Evolutionary conservation across 139 green algal species (phyloP), one percentile per base, ranked within the genome.

Genomic region (Coelastrella sp.): DNA sequence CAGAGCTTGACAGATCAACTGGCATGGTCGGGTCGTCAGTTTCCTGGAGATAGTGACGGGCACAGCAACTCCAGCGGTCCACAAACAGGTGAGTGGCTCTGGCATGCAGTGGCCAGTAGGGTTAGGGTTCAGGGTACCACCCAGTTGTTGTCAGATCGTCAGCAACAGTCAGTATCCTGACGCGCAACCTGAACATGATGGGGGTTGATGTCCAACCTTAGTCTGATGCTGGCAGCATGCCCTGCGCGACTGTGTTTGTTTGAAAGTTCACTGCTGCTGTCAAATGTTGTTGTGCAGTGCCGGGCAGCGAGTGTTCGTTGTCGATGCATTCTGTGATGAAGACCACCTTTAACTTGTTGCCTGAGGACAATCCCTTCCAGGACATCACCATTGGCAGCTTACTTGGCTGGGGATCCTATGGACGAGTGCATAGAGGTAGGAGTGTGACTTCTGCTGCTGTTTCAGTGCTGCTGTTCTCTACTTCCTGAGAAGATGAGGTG

Each of bases 301-400:
- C 8, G 45, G 11, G 11, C 45, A 53, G 8, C 45, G 8, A 53
- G 45, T 53, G 11, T 53, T 32, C 21, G 2, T 59, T 35, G 8
- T 23, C 41, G 25, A 6, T 30, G 34, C 53, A 43, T 57, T 17
- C 3, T 13, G 19, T 38, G 38, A 74, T 84, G 68, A 43, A 34
- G 35, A 81, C 68, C 11, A 86, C 81, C 8, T 86, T 86, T 34
- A 53, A 11, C 5, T 43, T 86, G 50, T 34, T 86, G 68, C 53
- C 81, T 7, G 81, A 86, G 51, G 81, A 86, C 37, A 86, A 86
- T 32, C 81, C 81, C 25, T 86, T 86, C n/a, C 69, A 80, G 38
- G 81, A 86, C 68, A 86, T 86, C 50, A 86, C 81, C 8, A 80
- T 86, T 5, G 81, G 81, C 34, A 73, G 50, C 51, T 27, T 86